phyloP scores from a whole-genome alignment of 2,329 filamentous ascomycete genomes.

The Didymella pinodella region DNA sequence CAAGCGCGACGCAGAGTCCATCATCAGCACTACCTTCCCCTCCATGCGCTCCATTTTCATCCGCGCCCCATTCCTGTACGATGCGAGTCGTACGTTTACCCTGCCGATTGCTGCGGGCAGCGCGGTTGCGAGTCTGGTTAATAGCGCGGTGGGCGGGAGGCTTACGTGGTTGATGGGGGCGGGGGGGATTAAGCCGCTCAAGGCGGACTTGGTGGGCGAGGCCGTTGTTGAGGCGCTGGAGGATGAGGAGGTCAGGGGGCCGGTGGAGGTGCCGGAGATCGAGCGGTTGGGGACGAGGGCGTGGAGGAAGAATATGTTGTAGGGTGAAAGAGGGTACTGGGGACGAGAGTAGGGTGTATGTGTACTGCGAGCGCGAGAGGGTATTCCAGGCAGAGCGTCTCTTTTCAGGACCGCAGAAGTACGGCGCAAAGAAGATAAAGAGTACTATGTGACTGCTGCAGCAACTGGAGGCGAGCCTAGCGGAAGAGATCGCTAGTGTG shows the following conservation, averaged over 20 bases:
- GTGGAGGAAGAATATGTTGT: constrained; percentile 93
- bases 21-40: constrained; percentile 76
- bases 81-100: constrained; percentile 80
- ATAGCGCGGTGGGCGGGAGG: constrained; percentile 77
- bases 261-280: constrained; percentile 80
- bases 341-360: too few species aligned
- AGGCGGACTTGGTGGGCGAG: constrained; percentile 86
- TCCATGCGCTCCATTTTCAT: constrained; percentile 81
- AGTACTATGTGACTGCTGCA: too few species aligned
- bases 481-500: too few species aligned
- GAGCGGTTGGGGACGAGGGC: constrained; percentile 80
- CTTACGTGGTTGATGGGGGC: constrained; percentile 81
- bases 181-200: constrained; percentile 83
- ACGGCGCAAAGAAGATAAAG: too few species aligned
- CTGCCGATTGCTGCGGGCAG: constrained; percentile 83
- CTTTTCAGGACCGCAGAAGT: too few species aligned
- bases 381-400: too few species aligned
- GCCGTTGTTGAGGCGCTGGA: constrained; percentile 87
- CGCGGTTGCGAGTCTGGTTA: constrained; percentile 77
- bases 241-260: constrained; percentile 75
- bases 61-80: constrained; percentile 88
- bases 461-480: too few species aligned
- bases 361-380: neutral
- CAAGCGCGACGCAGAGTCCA: constrained; percentile 87
- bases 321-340: too few species aligned